Evolutionary conservation across 164 flowering plant species (phyloP), one percentile per base, ranked within the genome.

Genomic region (Magnolia sinica): DNA sequence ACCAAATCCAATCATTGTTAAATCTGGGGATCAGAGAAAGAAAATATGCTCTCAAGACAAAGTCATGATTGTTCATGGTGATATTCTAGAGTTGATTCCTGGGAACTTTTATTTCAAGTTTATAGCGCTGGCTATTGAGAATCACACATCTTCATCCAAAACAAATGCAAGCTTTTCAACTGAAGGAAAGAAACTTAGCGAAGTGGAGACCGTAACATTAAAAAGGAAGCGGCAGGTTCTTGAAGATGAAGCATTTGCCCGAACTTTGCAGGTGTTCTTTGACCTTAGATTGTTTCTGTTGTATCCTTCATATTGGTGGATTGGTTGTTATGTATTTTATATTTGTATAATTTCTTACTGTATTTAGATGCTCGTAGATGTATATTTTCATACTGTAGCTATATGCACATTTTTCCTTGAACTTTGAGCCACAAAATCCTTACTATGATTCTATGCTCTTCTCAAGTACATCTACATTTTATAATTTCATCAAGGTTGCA

Each of bases 81-180:
- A 90, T 83, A 65, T 91, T 55, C 80, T 96, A 67, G 97, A 96
- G 91, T 81, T 96, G 80, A 92, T 96, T 71, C 99, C 99, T 19
- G 97, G 99, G 7, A 84, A 85, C 78, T 83, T 92, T 79, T 78
- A 83, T 73, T 96, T 86, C 77, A 92, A 87, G 83, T 92, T 85
- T 67, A 82, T 83, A 20, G 50, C 70, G 5, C 37, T 76, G 64
- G 31, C 27, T 68, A 68, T 59, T 73, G 74, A 71, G 58, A 74
- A 77, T 31, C 76, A 74, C 5, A 74, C 70, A 63, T 59, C 74
- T 78, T 71, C 83, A 14, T 31, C 20, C 20, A 69, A n/a, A 49
- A 72, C 22, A 3, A 67, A 31, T 29, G 80, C 82, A 68, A 79
- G 82, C 73, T 64, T 51, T 79, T 81, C 75, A 18, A 65, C 50